Evolutionary conservation across 306 rosid genomes (phyloP).

Genomic region (Casuarina equisetifolia): DNA sequence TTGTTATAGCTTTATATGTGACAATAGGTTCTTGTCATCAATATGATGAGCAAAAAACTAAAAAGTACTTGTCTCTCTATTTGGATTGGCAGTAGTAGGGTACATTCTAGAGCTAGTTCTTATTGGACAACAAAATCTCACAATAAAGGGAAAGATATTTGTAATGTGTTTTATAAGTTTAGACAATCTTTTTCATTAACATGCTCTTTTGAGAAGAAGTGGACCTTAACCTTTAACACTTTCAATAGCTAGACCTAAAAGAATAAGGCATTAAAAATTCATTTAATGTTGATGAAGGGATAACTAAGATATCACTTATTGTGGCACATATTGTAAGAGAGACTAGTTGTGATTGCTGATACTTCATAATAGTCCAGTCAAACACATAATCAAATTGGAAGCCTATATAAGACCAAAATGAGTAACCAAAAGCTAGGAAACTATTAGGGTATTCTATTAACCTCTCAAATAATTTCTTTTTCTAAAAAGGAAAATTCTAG

Average conservation of each 20-base stretch:
- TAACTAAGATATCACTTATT: slow-evolving; percentile 35
- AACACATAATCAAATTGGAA: slow-evolving; percentile 96
- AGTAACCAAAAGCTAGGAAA: slow-evolving; percentile 11
- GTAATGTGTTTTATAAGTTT: too few relatives aligned
- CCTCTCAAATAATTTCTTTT: background rate
- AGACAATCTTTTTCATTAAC: too few relatives aligned
- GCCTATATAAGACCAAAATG: slow-evolving; percentile 48
- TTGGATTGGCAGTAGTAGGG: slow-evolving; percentile 55
- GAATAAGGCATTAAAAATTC: slow-evolving; percentile 20
- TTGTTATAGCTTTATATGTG: slow-evolving; percentile 2
- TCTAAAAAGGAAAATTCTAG: too few relatives aligned
- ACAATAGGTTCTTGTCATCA: slow-evolving; percentile 8
- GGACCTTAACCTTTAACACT: too few relatives aligned
- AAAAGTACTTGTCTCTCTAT: slow-evolving; percentile 66
- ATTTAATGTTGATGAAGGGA: slow-evolving; percentile 13
- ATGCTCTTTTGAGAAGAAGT: too few relatives aligned
- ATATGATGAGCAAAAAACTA: slow-evolving; percentile 13
- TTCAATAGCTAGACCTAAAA: slow-evolving; percentile 60
- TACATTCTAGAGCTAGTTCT: slow-evolving; percentile 84
- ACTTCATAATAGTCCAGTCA: slow-evolving; percentile 97
- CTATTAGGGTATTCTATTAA: background rate
- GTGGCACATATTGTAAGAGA: slow-evolving; percentile 73
- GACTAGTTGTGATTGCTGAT: slow-evolving; percentile 87
- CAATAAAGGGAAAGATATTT: too few relatives aligned
- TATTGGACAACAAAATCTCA: too few relatives aligned